These are phyloP conservation scores for Agrostemma githago DNA, from an alignment of 148 eudicot genomes.

Conservation along the genomic window DNA sequence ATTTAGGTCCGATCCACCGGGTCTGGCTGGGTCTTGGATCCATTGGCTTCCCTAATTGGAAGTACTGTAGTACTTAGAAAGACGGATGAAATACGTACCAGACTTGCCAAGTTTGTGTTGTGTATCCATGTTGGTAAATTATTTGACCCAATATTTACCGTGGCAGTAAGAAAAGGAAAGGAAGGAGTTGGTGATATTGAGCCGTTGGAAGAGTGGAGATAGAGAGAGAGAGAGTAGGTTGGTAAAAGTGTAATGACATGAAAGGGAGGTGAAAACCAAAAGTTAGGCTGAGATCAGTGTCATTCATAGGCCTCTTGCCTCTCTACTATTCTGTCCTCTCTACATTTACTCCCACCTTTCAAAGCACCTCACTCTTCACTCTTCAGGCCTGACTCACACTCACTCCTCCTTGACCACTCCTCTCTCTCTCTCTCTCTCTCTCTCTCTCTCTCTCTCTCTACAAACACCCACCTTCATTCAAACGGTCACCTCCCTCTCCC, in stretches of 20 bases:
- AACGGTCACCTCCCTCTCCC: background rate
- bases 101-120: no score
- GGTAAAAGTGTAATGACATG: constrained; percentile 1
- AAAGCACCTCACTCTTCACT: background rate
- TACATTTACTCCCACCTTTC: constrained; percentile 5
- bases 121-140: no score
- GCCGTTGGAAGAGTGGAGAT: constrained; percentile 19
- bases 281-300: background rate
- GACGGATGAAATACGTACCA: no score
- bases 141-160: no score
- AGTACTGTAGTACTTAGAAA: no score
- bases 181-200: constrained; percentile 8
- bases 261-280: constrained; percentile 13
- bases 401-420: constrained; percentile 8
- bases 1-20: no score
- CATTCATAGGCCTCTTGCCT: background rate
- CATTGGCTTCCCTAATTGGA: no score
- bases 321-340: background rate
- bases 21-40: no score
- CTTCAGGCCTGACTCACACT: background rate
- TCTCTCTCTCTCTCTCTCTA: background rate
- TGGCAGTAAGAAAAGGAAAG: background rate
- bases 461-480: background rate
- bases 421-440: background rate
- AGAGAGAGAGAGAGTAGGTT: background rate